phyloP scores from a whole-genome alignment of 768 basidiomycete genomes.

The Suillus discolor region DNA sequence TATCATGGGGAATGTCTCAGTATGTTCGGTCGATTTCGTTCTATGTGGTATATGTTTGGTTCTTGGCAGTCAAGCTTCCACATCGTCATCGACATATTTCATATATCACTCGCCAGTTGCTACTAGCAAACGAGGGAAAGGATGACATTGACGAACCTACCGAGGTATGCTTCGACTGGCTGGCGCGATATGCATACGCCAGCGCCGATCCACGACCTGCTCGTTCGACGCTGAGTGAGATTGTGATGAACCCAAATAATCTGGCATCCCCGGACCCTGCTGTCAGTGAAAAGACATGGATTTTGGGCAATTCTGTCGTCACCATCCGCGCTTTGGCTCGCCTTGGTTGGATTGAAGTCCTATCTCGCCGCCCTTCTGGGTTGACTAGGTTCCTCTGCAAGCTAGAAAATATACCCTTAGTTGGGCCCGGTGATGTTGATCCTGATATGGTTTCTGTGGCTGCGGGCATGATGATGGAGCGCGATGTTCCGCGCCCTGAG shows the following conservation, averaged over 20 bases:
- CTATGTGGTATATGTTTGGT: slow-evolving; percentile 93
- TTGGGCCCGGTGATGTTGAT: slow-evolving; percentile 81
- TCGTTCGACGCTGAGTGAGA: slow-evolving; percentile 73
- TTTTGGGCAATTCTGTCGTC: slow-evolving; percentile 81
- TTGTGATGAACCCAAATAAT: slow-evolving; percentile 64
- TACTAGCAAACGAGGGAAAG: slow-evolving; percentile 81
- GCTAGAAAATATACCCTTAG: slow-evolving; percentile 86
- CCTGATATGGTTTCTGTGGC: slow-evolving; percentile 76
- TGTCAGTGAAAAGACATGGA: slow-evolving; percentile 75
- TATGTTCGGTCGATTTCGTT: slow-evolving; percentile 90
- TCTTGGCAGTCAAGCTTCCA: slow-evolving; percentile 80
- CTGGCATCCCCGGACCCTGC: slow-evolving; percentile 38
- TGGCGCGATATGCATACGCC: slow-evolving; percentile 91
- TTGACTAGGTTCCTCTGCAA: slow-evolving; percentile 82
- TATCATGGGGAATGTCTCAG: slow-evolving; percentile 87
- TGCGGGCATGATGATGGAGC: slow-evolving; percentile 73
- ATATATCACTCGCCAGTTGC: slow-evolving; percentile 84
- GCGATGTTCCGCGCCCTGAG: slow-evolving; percentile 42
- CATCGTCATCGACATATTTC: slow-evolving; percentile 81
- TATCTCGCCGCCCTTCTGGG: slow-evolving; percentile 86
- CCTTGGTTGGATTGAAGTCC: slow-evolving; percentile 87
- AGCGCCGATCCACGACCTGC: slow-evolving; percentile 92
- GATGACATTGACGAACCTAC: slow-evolving; percentile 82
- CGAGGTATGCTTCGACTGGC: slow-evolving; percentile 98
- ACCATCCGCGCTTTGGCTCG: slow-evolving; percentile 75